These are phyloP conservation scores for Wallacemonas rigidus DNA, from an alignment of 208 protist genomes.

Conservation along the genomic window DNA sequence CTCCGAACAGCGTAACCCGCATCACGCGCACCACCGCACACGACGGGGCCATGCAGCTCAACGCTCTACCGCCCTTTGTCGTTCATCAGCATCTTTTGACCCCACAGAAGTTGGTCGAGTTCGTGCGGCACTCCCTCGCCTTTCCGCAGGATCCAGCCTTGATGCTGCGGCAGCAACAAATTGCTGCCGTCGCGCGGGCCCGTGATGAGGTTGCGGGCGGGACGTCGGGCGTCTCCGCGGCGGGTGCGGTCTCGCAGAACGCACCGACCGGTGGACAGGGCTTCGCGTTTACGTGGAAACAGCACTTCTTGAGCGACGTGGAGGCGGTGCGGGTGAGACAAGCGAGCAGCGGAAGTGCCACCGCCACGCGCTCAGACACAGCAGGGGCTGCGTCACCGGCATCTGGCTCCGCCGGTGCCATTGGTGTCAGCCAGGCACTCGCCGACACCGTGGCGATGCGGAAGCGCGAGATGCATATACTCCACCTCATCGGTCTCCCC, in stretches of 20 bases:
- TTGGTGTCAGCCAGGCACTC: neutral
- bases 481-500: slow-evolving; percentile 46
- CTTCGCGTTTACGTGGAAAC: slow-evolving; percentile 10
- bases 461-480: slow-evolving; percentile 30
- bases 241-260: neutral
- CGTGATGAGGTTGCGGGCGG: too few relatives aligned
- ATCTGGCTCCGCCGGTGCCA: neutral
- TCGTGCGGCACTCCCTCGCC: slow-evolving; percentile 14
- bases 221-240: too few relatives aligned
- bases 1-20: slow-evolving; percentile 14
- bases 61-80: slow-evolving; percentile 22
- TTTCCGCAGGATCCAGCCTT: slow-evolving; percentile 1
- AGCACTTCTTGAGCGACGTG: neutral
- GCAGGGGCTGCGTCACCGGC: neutral
- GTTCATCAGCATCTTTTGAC: slow-evolving; percentile 41
- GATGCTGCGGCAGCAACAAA: slow-evolving; percentile 19
- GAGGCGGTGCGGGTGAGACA: too few relatives aligned
- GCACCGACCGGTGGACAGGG: slow-evolving; percentile 3
- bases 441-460: neutral
- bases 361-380: neutral
- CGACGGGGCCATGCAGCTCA: neutral
- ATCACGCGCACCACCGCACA: neutral
- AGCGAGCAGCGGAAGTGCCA: too few relatives aligned
- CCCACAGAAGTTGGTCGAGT: slow-evolving; percentile 33
- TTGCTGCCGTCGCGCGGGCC: slow-evolving; percentile 18